Conservation (phyloP, 2,329 filamentous ascomycete genomes). For the Dactylonectria estremocensis region DNA sequence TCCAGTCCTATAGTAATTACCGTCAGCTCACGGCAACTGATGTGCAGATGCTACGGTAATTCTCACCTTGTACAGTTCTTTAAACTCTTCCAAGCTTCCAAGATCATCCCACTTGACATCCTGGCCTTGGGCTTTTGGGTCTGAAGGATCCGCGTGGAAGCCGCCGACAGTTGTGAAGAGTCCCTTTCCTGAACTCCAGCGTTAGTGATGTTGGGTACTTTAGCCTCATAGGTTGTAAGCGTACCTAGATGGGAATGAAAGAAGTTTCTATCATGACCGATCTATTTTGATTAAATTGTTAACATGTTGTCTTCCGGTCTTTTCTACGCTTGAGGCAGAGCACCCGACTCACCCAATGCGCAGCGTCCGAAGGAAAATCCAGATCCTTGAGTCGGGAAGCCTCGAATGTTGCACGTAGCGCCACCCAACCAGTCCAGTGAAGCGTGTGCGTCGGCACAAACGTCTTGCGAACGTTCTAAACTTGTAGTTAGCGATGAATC, state of each 20-base stretch:
- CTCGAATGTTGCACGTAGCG: constrained; percentile 62
- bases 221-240: neutral
- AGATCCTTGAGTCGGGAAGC: constrained; percentile 57
- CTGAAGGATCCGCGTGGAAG: constrained; percentile 55
- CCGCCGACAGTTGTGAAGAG: constrained; percentile 62
- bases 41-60: neutral
- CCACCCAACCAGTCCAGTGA: constrained; percentile 61
- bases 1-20: constrained; percentile 58
- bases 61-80: constrained; percentile 51
- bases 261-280: constrained; percentile 46
- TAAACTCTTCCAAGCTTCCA: constrained; percentile 55
- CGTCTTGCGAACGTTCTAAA: constrained; percentile 54
- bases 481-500: neutral
- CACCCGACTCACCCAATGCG: constrained; percentile 50
- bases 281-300: constrained; percentile 5
- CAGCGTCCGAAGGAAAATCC: constrained; percentile 58
- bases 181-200: constrained; percentile 34
- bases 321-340: neutral
- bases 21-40: neutral
- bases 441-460: constrained; percentile 60
- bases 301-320: neutral
- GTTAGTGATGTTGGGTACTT: neutral
- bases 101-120: constrained; percentile 57
- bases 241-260: constrained; percentile 60
- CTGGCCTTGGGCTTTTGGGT: constrained; percentile 48